Evolutionary conservation across 2,329 filamentous ascomycete genomes (phyloP).

Genomic region (Penicillium sp.): DNA sequence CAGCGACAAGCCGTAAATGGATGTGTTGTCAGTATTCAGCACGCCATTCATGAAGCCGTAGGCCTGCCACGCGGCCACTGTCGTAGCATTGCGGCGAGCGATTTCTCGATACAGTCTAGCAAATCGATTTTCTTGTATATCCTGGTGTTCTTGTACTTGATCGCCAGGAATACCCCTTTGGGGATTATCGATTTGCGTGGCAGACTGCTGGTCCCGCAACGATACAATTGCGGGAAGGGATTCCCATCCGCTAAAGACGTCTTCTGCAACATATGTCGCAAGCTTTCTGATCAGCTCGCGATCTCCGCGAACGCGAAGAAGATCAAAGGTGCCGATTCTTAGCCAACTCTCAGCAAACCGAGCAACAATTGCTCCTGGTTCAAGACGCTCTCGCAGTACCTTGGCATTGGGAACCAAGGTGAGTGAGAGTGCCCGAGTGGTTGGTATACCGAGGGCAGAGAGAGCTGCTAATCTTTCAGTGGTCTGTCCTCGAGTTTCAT

Average conservation of each 20-base stretch:
- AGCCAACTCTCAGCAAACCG: conserved; percentile 92
- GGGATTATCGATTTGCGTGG: conserved; percentile 45
- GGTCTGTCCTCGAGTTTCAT: neutral
- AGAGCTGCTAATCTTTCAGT: conserved; percentile 49
- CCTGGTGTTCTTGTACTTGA: conserved; percentile 65
- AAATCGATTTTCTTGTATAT: conserved; percentile 79
- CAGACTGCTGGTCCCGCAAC: conserved; percentile 42
- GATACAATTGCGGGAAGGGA: conserved; percentile 64
- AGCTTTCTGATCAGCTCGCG: conserved; percentile 70
- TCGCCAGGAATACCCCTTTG: conserved; percentile 56
- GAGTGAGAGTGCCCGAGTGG: conserved; percentile 80
- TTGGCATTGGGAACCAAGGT: conserved; percentile 70
- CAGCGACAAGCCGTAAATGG: conserved; percentile 80
- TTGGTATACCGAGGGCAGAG: conserved; percentile 80
- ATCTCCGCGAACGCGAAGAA: conserved; percentile 80
- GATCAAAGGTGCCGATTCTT: conserved; percentile 90
- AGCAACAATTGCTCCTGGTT: conserved; percentile 89
- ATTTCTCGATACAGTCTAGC: conserved; percentile 84
- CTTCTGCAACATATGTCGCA: conserved; percentile 79
- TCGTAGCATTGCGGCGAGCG: conserved; percentile 77
- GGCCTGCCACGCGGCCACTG: conserved; percentile 91
- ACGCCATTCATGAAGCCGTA: conserved; percentile 99
- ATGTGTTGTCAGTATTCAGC: conserved; percentile 96
- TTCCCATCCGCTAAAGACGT: conserved; percentile 86
- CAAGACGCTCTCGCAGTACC: conserved; percentile 75